Conservation (phyloP, 129 eudicot genomes). For the Artemisia argyi region DNA sequence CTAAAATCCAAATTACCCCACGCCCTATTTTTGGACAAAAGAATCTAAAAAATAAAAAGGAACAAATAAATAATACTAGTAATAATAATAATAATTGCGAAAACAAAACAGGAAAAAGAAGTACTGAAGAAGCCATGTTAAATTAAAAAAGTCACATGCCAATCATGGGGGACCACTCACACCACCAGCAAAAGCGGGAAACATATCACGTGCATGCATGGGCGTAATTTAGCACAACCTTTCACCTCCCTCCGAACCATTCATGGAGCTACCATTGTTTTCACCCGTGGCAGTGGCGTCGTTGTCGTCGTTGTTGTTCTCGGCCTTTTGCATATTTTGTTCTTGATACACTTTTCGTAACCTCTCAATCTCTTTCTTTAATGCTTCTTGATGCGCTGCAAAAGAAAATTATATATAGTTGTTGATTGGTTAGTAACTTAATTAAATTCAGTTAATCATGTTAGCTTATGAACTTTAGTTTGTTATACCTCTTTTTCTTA, state of each 20-base stretch:
- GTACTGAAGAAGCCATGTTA: slow-evolving; percentile 40
- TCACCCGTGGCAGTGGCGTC: slow-evolving; percentile 21
- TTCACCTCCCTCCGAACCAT: slow-evolving; percentile 32
- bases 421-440: no score
- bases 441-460: no score
- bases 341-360: slow-evolving; percentile 64
- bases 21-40: slow-evolving; percentile 30
- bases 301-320: neutral
- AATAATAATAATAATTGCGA: neutral
- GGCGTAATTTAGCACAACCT: slow-evolving; percentile 49
- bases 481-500: no score
- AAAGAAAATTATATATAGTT: no score
- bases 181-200: slow-evolving; percentile 38
- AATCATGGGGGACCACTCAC: slow-evolving; percentile 39
- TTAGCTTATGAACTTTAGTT: no score
- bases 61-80: neutral
- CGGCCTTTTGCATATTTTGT: slow-evolving; percentile 62
- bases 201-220: slow-evolving; percentile 71
- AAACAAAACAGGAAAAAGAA: slow-evolving; percentile 28
- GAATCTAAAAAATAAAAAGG: slow-evolving; percentile 19
- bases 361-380: slow-evolving; percentile 89
- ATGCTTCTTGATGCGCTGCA: slow-evolving; percentile 92
- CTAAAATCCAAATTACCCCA: slow-evolving; percentile 20
- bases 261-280: slow-evolving; percentile 28
- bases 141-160: slow-evolving; percentile 39